Percentiles rank a stretch among this genome's conserved stretches.
These are phyloP conservation scores for Aquanectria penicillioides DNA, from an alignment of 2,329 filamentous ascomycete genomes.

Conservation along the genomic window DNA sequence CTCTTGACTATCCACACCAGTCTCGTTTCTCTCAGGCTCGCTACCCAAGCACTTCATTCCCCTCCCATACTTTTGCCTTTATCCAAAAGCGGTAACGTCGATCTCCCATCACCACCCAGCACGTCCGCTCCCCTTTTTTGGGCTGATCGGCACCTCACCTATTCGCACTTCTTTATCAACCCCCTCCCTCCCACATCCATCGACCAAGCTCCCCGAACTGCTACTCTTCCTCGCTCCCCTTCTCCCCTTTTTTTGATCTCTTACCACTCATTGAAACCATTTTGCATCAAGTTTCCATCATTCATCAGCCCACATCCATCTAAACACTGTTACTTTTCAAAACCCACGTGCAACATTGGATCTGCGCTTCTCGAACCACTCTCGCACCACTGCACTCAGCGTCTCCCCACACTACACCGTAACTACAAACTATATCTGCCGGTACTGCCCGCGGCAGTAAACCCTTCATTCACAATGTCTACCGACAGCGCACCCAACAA, in stretches of 20 bases:
- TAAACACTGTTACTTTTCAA: conserved; percentile 32
- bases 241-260: neutral
- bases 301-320: conserved; percentile 34
- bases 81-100: conserved; percentile 40
- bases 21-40: conserved; percentile 32
- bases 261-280: conserved; percentile 3
- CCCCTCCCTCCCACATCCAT: conserved; percentile 30
- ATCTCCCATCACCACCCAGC: conserved; percentile 39
- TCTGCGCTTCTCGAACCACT: conserved; percentile 41
- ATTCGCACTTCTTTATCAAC: conserved; percentile 37
- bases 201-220: conserved; percentile 7
- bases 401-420: conserved; percentile 39
- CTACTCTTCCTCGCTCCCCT: conserved; percentile 19
- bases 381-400: conserved; percentile 37
- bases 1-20: conserved; percentile 22
- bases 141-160: conserved; percentile 40
- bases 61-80: conserved; percentile 24
- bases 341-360: conserved; percentile 39
- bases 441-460: conserved; percentile 32
- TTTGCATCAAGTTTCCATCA: conserved; percentile 1
- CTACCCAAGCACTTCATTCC: conserved; percentile 28
- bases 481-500: conserved; percentile 44
- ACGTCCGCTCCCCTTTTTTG: conserved; percentile 38
- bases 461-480: conserved; percentile 42
- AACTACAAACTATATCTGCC: conserved; percentile 39